phyloP scores from a whole-genome alignment of 129 eudicot species.

The Chrysanthemum makinoi region DNA sequence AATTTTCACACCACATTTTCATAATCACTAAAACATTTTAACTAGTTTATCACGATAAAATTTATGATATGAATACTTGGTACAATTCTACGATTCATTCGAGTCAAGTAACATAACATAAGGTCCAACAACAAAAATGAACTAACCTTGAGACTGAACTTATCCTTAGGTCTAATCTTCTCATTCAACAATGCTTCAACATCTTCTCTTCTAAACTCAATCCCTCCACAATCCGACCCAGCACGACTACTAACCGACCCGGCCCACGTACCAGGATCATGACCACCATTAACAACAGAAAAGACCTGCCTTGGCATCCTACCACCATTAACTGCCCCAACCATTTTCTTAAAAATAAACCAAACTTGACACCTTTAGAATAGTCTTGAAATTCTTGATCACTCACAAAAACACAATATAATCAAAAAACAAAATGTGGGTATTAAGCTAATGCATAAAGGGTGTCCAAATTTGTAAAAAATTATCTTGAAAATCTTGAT shows the following conservation, averaged over 20 bases:
- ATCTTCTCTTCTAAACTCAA: slow-evolving; percentile 76
- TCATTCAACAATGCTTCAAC: slow-evolving; percentile 80
- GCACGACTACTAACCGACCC: slow-evolving; percentile 47
- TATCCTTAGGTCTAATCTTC: slow-evolving; percentile 78
- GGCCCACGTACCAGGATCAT: slow-evolving; percentile 52
- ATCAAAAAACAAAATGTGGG: slow-evolving; percentile 21
- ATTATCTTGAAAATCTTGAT: slow-evolving; percentile 26
- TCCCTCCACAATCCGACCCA: slow-evolving; percentile 57
- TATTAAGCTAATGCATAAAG: slow-evolving; percentile 17
- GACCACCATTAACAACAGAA: slow-evolving; percentile 79
- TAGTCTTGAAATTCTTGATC: neutral
- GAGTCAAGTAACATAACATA: neutral
- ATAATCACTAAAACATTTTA: no score
- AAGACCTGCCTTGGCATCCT: slow-evolving; percentile 49
- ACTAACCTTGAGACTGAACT: slow-evolving; percentile 71
- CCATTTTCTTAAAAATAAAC: slow-evolving; percentile 40
- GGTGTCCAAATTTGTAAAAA: neutral
- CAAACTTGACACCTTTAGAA: slow-evolving; percentile 25
- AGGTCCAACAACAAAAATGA: neutral
- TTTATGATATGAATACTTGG: no score
- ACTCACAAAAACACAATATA: neutral
- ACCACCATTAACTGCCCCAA: slow-evolving; percentile 52
- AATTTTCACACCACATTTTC: no score
- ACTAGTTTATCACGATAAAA: no score
- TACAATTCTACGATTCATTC: no score